Evolutionary conservation across 169 alveolate genomes (phyloP), one percentile per base, ranked within the genome.

Genomic region (Eimeria acervulina): DNA sequence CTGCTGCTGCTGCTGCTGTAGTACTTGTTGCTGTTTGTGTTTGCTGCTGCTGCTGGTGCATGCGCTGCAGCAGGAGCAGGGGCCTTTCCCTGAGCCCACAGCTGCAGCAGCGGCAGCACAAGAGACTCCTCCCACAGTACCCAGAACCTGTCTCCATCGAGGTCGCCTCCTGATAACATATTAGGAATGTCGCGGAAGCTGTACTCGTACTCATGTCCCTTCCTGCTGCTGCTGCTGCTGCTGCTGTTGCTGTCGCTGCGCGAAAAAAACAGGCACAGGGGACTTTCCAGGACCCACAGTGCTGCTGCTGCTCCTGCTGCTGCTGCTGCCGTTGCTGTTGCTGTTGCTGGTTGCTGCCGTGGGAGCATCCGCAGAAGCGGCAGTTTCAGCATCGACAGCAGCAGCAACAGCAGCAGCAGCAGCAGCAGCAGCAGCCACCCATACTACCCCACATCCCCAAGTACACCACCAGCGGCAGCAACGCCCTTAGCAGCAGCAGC

Each of bases 91-190:
- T 81, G 74, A 7, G 55, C 5, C 55, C 55, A 47, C 12, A 47
- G 12, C 19, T 7, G 55, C 55, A 47, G 12, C 55, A 47, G 12
- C 40, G 95, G 95, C 44, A 33, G 63, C 19, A 89, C 72, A 38
- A 89, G 3, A 13, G n/a, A 42, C 2, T 83, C 87, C 12, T 97
- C 97, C 98, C 98, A 98, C 33, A 96, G 76, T 23, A 97, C 96
- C 95, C 96, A 97, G 95, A 96, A 98, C 36, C 96, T 94, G 94
- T 98, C 99, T 47, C 99, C 99, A 95, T 98, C 99, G 59, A 98
- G 93, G 80, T 98, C 99, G 8, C 98, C 98, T 15, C 98, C 98
- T 5, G 98, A 91, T 95, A 97, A 96, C 89, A 95, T 97, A 93
- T 94, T 97, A 78, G 95, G 97, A 61, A 95, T 95, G 76, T 97